Conservation (phyloP, 495 filamentous ascomycete species). For the Talaromyces proteolyticus region DNA sequence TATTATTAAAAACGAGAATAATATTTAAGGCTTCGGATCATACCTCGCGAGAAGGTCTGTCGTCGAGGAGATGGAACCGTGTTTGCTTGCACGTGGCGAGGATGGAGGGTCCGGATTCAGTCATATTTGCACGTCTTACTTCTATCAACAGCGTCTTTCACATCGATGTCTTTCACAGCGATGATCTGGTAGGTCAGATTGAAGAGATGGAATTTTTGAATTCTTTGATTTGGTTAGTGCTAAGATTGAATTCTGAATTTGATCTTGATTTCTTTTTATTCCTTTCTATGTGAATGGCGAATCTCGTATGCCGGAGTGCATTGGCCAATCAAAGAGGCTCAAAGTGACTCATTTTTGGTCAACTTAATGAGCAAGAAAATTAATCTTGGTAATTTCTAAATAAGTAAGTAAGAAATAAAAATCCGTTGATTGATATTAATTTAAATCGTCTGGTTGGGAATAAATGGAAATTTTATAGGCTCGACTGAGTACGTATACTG, state of each 20-base stretch:
- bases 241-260: background rate
- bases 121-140: background rate
- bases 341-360: constrained; percentile 8
- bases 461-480: no score
- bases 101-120: constrained; percentile 20
- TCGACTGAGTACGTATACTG: no score
- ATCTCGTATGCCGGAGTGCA: background rate
- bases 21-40: background rate
- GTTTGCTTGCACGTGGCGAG: constrained; percentile 43
- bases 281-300: background rate
- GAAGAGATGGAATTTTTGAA: background rate
- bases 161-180: background rate
- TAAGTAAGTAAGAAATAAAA: background rate
- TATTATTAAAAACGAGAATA: background rate
- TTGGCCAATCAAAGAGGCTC: constrained; percentile 1
- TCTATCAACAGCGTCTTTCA: background rate
- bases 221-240: background rate
- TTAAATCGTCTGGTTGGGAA: no score
- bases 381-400: no score
- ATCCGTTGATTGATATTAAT: background rate
- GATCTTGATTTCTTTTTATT: background rate
- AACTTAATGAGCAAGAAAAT: background rate
- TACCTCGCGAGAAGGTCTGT: constrained; percentile 35
- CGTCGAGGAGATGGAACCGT: constrained; percentile 37
- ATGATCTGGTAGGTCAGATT: no score